phyloP scores from a whole-genome alignment of 2,329 filamentous ascomycete genomes.

The Epichloe typhina region DNA sequence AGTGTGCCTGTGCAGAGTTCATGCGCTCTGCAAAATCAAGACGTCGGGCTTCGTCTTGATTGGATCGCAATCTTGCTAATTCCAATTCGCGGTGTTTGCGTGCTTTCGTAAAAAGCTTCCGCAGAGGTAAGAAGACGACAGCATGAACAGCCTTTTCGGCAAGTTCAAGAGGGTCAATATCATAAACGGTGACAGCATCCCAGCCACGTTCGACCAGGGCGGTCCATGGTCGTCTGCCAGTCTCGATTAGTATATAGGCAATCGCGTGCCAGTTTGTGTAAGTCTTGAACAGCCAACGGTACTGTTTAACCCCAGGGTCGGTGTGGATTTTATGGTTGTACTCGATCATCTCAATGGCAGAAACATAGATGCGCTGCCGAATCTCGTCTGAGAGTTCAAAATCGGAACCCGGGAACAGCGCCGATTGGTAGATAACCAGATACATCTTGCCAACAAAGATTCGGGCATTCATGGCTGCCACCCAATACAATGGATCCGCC shows the following conservation, averaged over 20 bases:
- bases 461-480: constrained; percentile 52
- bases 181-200: constrained; percentile 29
- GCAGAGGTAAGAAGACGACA: constrained; percentile 39
- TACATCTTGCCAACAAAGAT: constrained; percentile 69
- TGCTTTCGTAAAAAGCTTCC: constrained; percentile 40
- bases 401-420: constrained; percentile 47
- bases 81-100: constrained; percentile 38
- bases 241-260: constrained; percentile 34
- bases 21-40: constrained; percentile 36
- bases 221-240: constrained; percentile 33
- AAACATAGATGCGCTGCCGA: constrained; percentile 56
- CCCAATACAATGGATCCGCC: constrained; percentile 47
- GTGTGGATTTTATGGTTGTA: constrained; percentile 51
- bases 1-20: constrained; percentile 29
- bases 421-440: constrained; percentile 63
- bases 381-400: constrained; percentile 45
- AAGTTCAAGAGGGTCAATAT: constrained; percentile 27
- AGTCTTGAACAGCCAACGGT: constrained; percentile 36
- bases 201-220: constrained; percentile 37
- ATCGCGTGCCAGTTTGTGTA: constrained; percentile 40
- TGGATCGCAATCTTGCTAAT: constrained; percentile 31
- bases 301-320: constrained; percentile 35
- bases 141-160: constrained; percentile 31
- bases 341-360: constrained; percentile 63
- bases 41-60: constrained; percentile 34